Percentiles rank a stretch among this genome's conserved stretches.
Conservation (phyloP, 2,329 filamentous ascomycete species). For the Coniochaeta sp. region DNA sequence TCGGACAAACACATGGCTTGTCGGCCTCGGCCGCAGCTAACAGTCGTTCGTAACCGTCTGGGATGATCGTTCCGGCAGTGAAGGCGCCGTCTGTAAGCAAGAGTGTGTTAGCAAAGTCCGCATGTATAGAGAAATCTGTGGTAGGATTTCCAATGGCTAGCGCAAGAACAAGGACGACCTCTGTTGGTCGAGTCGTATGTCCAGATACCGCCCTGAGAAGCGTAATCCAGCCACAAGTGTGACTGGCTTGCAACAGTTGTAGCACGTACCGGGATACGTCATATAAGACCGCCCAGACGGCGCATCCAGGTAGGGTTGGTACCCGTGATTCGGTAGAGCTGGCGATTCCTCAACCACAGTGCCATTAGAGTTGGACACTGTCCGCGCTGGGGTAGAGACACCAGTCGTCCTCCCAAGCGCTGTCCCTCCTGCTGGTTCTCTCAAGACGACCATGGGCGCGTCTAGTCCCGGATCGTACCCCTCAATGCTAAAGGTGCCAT, state of each 20-base stretch:
- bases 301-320: neutral
- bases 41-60: neutral
- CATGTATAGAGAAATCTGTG: too few species aligned
- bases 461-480: constrained; percentile 6
- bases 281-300: neutral
- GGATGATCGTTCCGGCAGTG: neutral
- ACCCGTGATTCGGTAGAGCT: too few species aligned
- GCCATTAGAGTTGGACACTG: too few species aligned
- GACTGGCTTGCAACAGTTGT: too few species aligned
- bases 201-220: too few species aligned
- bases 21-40: neutral
- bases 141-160: too few species aligned
- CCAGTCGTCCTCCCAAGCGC: too few species aligned
- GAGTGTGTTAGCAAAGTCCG: neutral
- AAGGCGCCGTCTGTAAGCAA: neutral
- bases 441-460: constrained; percentile 11
- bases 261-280: neutral
- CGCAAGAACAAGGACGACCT: too few species aligned
- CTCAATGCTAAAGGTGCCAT: constrained; percentile 12
- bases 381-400: too few species aligned
- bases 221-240: too few species aligned
- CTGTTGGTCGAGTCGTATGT: too few species aligned
- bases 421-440: neutral
- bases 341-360: too few species aligned
- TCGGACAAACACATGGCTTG: constrained; percentile 9